Base-by-base conservation (phyloP, 2,329 filamentous ascomycete genomes). In the Plectosphaerella plurivora region DNA sequence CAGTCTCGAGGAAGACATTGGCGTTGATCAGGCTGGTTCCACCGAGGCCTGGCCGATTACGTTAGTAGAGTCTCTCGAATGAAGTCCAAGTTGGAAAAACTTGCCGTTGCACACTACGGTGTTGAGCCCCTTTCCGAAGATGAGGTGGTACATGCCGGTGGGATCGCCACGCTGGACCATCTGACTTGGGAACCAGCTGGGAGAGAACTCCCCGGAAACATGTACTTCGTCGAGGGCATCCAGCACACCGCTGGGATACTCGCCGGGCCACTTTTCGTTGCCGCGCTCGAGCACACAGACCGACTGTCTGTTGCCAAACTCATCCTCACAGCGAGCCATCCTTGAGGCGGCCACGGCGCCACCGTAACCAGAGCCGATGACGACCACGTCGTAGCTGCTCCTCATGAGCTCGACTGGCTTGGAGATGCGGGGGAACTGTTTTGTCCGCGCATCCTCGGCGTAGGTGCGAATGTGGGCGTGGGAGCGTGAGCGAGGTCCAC, bases 361-460 rank as follows among this genome's bases (percentile, higher is more conserved):
- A 22, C 86, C 86, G 63, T 88, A 89, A 1, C 86, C 86, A 10
- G 83, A 87, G 1, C 86, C 85, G 53, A 88, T 81, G 28, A 88
- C 82, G 11, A 89, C 76, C 39, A 79, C 79, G 66, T 88, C 85
- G 58, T 89, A 88, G 7, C 69, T 68, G 51, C 71, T 68, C 24
- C 77, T 73, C 62, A 87, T 76, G 24, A 83, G 67, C 61, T 84
- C 77, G 12, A 85, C 74, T 0, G 79, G 75, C 53, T 74, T 77
- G 20, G 79, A 81, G 53, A 85, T 77, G 1, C 81, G 73, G 1
- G 80, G 81, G 55, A 76, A 83, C 18, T 58, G 18, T 37, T 64
- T 58, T 49, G 48, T 49, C 25, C 52, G 53, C 15, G 45, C 55
- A 49, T 60, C 53, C 44, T 59, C 66, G 12, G 59, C 59, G 53